Conservation (phyloP, 139 green algal species). For the Haematococcus sp. region DNA sequence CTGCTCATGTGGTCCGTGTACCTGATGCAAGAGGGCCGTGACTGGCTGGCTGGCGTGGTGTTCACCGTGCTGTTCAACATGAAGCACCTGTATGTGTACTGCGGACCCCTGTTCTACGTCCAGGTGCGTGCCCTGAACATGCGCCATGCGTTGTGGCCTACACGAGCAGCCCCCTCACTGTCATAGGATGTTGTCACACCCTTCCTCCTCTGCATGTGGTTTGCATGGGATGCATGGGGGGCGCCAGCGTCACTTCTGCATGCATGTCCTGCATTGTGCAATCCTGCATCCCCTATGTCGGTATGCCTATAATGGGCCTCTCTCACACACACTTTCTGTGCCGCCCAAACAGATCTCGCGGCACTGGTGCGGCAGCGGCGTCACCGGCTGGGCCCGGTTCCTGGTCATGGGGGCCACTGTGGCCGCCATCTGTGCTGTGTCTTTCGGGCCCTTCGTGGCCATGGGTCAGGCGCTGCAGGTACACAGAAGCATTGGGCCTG, state of each 20-base stretch:
- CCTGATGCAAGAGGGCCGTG: slow-evolving; percentile 23
- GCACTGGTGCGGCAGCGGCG: neutral
- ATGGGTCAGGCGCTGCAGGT: slow-evolving; percentile 61
- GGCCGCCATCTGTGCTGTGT: slow-evolving; percentile 46
- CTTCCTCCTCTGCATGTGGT: no score
- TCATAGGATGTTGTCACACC: no score
- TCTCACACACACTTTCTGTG: no score
- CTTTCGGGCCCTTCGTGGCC: slow-evolving; percentile 75
- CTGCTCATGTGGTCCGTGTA: slow-evolving; percentile 70
- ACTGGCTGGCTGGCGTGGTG: slow-evolving; percentile 38
- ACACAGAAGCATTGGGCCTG: neutral
- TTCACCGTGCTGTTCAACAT: slow-evolving; percentile 89
- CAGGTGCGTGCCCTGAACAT: slow-evolving; percentile 82
- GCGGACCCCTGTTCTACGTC: slow-evolving; percentile 78
- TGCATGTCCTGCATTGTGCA: neutral
- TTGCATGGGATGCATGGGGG: no score
- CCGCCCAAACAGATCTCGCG: neutral
- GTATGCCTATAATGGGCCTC: no score
- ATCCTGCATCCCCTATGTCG: neutral
- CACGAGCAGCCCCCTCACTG: neutral
- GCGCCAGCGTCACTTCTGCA: neutral
- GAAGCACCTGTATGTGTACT: slow-evolving; percentile 93
- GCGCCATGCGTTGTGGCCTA: no score
- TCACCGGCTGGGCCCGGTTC: slow-evolving; percentile 46
- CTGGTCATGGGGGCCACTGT: slow-evolving; percentile 31